Evolutionary conservation across 345 rosid species (phyloP).

Genomic region (Murraya paniculata): DNA sequence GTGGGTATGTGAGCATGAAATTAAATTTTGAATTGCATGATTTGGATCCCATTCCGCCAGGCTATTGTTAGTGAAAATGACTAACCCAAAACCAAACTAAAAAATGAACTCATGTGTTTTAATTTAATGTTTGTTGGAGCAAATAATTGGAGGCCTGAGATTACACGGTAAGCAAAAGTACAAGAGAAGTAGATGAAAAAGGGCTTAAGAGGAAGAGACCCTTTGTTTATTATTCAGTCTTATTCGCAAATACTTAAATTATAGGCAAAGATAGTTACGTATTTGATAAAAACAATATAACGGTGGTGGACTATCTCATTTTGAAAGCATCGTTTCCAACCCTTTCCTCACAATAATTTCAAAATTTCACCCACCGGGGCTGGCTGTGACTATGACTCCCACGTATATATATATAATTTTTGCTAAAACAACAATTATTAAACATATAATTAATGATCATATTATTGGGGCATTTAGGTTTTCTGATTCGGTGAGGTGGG

Average conservation of each 20-base stretch:
- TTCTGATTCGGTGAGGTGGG: slow-evolving; percentile 26
- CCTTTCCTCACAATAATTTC: slow-evolving; percentile 46
- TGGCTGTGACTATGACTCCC: slow-evolving; percentile 31
- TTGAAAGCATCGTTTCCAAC: slow-evolving; percentile 41
- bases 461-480: slow-evolving; percentile 20
- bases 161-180: slow-evolving; percentile 2
- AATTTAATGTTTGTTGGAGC: background rate
- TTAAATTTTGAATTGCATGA: too few species aligned
- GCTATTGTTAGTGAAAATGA: slow-evolving; percentile 23
- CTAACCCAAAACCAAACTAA: slow-evolving; percentile 3
- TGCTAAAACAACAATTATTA: background rate
- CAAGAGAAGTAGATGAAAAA: background rate
- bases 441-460: background rate
- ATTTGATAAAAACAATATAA: slow-evolving; percentile 1
- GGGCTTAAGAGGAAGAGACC: background rate
- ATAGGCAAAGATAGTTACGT: slow-evolving; percentile 24
- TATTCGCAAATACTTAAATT: slow-evolving; percentile 15
- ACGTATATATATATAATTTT: background rate
- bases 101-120: background rate
- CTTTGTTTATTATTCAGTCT: slow-evolving; percentile 17
- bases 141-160: slow-evolving; percentile 31
- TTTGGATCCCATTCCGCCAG: too few species aligned
- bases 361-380: slow-evolving; percentile 25
- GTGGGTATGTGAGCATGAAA: too few species aligned
- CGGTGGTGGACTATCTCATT: slow-evolving; percentile 17